A percentile compares a stretch with the other conserved stretches of the same genome.
These are phyloP conservation scores for Sparassis latifolia DNA, from an alignment of 1,284 basidiomycete genomes.

Conservation along the genomic window DNA sequence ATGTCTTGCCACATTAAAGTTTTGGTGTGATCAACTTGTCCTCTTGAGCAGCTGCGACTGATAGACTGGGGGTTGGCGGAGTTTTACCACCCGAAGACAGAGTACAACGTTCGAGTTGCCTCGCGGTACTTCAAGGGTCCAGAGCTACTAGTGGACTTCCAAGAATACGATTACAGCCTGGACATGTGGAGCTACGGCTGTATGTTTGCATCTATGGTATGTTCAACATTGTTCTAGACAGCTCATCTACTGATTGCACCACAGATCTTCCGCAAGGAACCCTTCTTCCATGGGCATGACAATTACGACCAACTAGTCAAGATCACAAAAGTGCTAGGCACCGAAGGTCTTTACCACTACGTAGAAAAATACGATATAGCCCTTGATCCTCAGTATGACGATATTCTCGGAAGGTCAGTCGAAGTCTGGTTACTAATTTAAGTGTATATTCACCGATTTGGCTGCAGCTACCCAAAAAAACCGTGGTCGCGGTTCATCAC, in stretches of 20 bases:
- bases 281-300: slow-evolving; percentile 99
- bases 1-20: slow-evolving; percentile 12
- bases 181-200: slow-evolving; percentile 99
- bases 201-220: slow-evolving; percentile 98
- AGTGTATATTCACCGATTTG: not conserved
- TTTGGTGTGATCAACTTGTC: not conserved
- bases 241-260: not conserved
- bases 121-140: slow-evolving; percentile 98
- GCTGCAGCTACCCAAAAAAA: slow-evolving; percentile 78
- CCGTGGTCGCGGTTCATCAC: slow-evolving; percentile 93
- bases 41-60: slow-evolving; percentile 64
- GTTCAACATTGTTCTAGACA: slow-evolving; percentile 14
- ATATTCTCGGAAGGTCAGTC: slow-evolving; percentile 72
- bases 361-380: slow-evolving; percentile 94
- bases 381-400: slow-evolving; percentile 86
- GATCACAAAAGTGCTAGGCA: slow-evolving; percentile 96
- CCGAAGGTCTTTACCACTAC: slow-evolving; percentile 89
- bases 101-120: slow-evolving; percentile 97
- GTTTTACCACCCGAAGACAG: slow-evolving; percentile 96
- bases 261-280: slow-evolving; percentile 98
- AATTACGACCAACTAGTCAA: slow-evolving; percentile 99
- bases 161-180: slow-evolving; percentile 94
- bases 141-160: slow-evolving; percentile 95
- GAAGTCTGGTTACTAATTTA: not conserved
- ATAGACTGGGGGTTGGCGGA: slow-evolving; percentile 99